A percentile compares a stretch with the other conserved stretches of the same genome.
Evolutionary conservation across 805 yeast genomes (phyloP).

Genomic region (Starmerella sirachaensis): DNA sequence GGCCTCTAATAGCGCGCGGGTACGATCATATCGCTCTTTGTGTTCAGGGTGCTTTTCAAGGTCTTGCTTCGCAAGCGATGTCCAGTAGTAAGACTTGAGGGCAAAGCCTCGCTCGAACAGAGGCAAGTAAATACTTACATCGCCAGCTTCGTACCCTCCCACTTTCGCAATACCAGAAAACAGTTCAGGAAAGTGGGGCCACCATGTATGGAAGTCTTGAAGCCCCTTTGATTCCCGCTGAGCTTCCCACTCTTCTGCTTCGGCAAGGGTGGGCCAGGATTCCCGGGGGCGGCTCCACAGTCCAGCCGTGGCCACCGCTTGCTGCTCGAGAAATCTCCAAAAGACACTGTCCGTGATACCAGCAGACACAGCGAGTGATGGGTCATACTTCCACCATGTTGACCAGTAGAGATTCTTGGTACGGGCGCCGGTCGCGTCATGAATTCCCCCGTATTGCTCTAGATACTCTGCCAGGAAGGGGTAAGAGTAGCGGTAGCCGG

Average conservation of each 20-base stretch:
- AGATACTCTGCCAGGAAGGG: constrained; percentile 16
- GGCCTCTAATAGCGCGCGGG: constrained; percentile 1
- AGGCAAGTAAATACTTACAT: not conserved
- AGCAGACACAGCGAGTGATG: constrained; percentile 14
- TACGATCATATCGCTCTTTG: not conserved
- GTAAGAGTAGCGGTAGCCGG: constrained; percentile 17
- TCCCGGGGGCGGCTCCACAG: constrained; percentile 11
- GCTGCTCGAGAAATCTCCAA: constrained; percentile 16
- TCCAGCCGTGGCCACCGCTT: constrained; percentile 13
- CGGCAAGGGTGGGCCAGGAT: constrained; percentile 6
- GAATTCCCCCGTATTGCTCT: constrained; percentile 6
- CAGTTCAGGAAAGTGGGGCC: constrained; percentile 13
- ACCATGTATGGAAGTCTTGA: constrained; percentile 15
- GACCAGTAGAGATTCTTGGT: constrained; percentile 17
- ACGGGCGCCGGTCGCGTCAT: constrained; percentile 4
- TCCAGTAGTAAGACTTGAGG: constrained; percentile 5
- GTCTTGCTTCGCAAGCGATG: not conserved
- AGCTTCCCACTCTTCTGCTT: constrained; percentile 13
- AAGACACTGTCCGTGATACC: constrained; percentile 15
- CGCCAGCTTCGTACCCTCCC: constrained; percentile 5
- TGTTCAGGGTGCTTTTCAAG: constrained; percentile 7
- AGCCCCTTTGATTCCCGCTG: constrained; percentile 2
- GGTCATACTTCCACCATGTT: constrained; percentile 18
- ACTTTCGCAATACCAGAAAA: constrained; percentile 10
- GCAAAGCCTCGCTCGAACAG: constrained; percentile 4